Evolutionary conservation across 805 yeast species (phyloP), one percentile per base, ranked within the genome.

Genomic region (Yamadazyma paraphyllophila): DNA sequence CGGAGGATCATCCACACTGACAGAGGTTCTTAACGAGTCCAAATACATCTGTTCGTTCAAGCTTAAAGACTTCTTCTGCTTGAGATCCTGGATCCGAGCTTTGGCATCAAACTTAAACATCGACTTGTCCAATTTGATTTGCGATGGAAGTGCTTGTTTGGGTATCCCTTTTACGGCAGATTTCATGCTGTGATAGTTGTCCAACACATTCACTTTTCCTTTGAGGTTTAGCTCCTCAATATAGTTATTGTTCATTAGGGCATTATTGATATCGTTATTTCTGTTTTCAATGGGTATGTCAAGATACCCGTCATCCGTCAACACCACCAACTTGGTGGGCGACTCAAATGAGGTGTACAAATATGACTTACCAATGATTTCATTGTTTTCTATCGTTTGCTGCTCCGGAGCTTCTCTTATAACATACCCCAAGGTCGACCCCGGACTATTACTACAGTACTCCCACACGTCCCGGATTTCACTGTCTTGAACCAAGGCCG

Each of bases 401-500:
- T 55, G 62, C 20, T 48, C 36, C 33, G 64, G 49, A 42, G 56
- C 55, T 42, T 51, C 55, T 46, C 51, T 50, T 7, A 61, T 53
- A n/a, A 64, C 59, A 49, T 68, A 73, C 1, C 77, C 77, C 1
- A 77, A 73, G 10, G 65, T 47, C 14, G 63, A 56, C 31, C 60
- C 63, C 0, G 64, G 47, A 45, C 61, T 50, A 13, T 49, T 33
- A 12, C 46, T 34, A 43, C 69, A 65, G 45, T 50, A 62, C 3
- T 44, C 46, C 3, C 44, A 42, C 6, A 44, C 39, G 7, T 46
- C 45, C 1, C 43, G 16, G 13, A 42, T 35, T 13, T 51, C 45
- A 15, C 44, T 41, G 11, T 48, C 45, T 6, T 44, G 42, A 2
- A 53, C 47, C 26, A 61, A 36, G 14, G 58, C 58, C 13, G 53